Percentiles rank a stretch among this genome's conserved stretches.
phyloP scores from a whole-genome alignment of 2,329 filamentous ascomycete genomes.

The Claviceps humidiphila region DNA sequence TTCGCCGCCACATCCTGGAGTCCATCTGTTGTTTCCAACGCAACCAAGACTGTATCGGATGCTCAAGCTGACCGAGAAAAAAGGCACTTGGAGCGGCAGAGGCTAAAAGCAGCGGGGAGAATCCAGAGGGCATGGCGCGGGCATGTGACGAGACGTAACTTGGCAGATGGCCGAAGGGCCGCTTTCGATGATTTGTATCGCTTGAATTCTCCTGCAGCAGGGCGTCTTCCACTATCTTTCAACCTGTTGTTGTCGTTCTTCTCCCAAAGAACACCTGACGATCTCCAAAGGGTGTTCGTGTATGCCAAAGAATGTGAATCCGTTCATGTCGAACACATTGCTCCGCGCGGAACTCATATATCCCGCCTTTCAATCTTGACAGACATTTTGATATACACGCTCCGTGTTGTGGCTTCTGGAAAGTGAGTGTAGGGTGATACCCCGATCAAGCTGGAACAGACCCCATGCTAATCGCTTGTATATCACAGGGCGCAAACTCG shows the following conservation, averaged over 20 bases:
- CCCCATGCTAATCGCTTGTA: background rate
- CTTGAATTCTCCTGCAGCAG: slow-evolving; percentile 15
- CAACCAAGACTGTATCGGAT: slow-evolving; percentile 66
- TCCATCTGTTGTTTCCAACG: slow-evolving; percentile 43
- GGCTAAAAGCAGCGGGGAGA: slow-evolving; percentile 55
- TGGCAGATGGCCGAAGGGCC: slow-evolving; percentile 43
- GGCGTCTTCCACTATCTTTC: slow-evolving; percentile 28
- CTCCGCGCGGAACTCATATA: slow-evolving; percentile 15
- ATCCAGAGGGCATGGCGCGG: slow-evolving; percentile 81
- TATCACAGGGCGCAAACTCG: background rate
- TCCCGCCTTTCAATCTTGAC: slow-evolving; percentile 23
- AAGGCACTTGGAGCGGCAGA: slow-evolving; percentile 69
- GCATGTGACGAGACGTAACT: slow-evolving; percentile 44
- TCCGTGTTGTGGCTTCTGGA: slow-evolving; percentile 14
- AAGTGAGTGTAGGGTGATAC: slow-evolving; percentile 11
- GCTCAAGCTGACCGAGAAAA: slow-evolving; percentile 76
- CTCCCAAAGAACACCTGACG: slow-evolving; percentile 28
- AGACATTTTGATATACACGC: slow-evolving; percentile 21
- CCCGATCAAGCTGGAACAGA: background rate
- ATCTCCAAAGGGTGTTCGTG: slow-evolving; percentile 32
- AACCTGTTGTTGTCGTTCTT: slow-evolving; percentile 39
- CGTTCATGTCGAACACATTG: slow-evolving; percentile 22
- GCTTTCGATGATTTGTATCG: slow-evolving; percentile 50
- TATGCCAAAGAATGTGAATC: slow-evolving; percentile 32
- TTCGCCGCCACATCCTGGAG: slow-evolving; percentile 54